Evolutionary conservation across 2,329 filamentous ascomycete species (phyloP).

Genomic region (Drechslerella stenobrocha): DNA sequence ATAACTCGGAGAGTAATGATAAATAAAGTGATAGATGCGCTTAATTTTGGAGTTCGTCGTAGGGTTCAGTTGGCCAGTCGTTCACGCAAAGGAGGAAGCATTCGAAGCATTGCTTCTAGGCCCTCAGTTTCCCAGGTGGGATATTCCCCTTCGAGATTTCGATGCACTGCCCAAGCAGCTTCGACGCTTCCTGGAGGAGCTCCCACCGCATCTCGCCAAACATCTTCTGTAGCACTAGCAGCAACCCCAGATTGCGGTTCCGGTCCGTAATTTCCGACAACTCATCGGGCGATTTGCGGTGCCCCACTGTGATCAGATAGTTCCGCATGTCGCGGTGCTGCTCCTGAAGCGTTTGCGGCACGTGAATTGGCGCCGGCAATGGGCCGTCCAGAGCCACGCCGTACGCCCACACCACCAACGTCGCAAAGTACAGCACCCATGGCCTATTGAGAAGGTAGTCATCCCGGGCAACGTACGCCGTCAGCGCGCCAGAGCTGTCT

Average conservation of each 20-base stretch:
- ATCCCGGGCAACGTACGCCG: conserved; percentile 76
- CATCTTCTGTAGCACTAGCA: conserved; percentile 78
- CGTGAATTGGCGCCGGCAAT: conserved; percentile 59
- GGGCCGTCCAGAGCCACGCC: conserved; percentile 87
- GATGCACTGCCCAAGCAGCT: conserved; percentile 57
- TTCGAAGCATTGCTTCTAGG: conserved; percentile 9
- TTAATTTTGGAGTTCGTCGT: conserved; percentile 3
- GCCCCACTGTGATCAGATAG: conserved; percentile 73
- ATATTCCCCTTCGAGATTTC: conserved; percentile 41
- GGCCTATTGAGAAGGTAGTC: conserved; percentile 88
- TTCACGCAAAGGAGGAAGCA: background rate
- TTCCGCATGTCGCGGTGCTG: conserved; percentile 76
- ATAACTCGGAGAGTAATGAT: conserved; percentile 16
- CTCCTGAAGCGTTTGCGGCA: conserved; percentile 65
- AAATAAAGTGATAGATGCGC: too few relatives aligned
- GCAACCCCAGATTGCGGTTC: conserved; percentile 78
- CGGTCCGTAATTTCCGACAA: conserved; percentile 72
- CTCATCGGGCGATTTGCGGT: conserved; percentile 73
- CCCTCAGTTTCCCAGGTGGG: conserved; percentile 42
- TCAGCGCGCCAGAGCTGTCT: conserved; percentile 56
- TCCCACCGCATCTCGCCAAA: conserved; percentile 89
- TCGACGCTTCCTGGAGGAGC: conserved; percentile 82
- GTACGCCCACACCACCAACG: conserved; percentile 91
- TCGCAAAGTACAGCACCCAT: conserved; percentile 93
- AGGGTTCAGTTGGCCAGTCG: background rate